Conservation (phyloP, 202 grass and related monocot species). For the Digitaria exilis region DNA sequence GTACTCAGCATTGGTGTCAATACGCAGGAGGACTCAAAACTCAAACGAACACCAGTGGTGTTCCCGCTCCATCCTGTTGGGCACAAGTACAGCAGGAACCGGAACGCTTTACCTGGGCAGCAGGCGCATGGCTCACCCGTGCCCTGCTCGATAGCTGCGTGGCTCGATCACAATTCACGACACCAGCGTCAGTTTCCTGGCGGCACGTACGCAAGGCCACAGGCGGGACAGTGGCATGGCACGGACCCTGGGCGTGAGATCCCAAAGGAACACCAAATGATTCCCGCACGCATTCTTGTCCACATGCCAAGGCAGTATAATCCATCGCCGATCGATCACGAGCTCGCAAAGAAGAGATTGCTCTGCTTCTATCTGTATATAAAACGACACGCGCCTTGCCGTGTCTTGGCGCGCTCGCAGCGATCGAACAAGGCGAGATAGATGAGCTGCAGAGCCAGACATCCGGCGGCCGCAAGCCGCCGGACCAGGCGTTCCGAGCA, state of each 20-base stretch:
- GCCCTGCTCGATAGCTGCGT: neutral
- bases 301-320: slow-evolving; percentile 39
- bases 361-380: neutral
- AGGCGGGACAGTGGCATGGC: neutral
- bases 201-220: slow-evolving; percentile 16
- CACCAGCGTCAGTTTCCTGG: neutral
- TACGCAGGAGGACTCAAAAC: no score
- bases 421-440: neutral
- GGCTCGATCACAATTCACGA: neutral
- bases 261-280: slow-evolving; percentile 48
- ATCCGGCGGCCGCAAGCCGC: slow-evolving; percentile 9
- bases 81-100: no score
- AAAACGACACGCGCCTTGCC: neutral
- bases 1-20: no score
- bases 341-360: neutral
- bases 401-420: neutral
- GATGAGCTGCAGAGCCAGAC: slow-evolving; percentile 9
- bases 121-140: neutral
- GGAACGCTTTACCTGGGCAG: no score
- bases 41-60: no score
- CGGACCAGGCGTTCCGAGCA: slow-evolving; percentile 18
- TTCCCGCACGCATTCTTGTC: slow-evolving; percentile 32
- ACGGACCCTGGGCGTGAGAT: neutral
- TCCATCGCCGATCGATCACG: neutral
- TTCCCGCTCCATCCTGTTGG: no score